Percentiles rank a stretch among this genome's conserved stretches.
Conservation (phyloP, 2,329 filamentous ascomycete species). For the Rutstroemia sp. region DNA sequence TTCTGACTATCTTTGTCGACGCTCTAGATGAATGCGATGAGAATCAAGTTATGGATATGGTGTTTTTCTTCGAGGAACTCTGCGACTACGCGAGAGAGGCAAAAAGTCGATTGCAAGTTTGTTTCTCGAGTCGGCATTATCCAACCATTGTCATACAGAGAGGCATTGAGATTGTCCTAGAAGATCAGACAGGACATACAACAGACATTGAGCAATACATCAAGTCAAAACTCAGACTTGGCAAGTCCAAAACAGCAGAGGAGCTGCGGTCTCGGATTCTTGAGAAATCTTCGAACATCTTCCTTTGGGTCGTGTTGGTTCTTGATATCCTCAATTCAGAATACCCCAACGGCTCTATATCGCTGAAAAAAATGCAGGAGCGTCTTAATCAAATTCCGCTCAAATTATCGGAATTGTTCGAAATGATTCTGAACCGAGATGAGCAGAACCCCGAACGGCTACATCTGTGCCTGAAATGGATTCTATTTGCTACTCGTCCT, state of each 20-base stretch:
- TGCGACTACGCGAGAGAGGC: constrained; percentile 10
- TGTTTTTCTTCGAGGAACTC: constrained; percentile 18
- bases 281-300: constrained; percentile 16
- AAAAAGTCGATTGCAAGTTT: constrained; percentile 17
- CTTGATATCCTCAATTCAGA: constrained; percentile 37
- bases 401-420: constrained; percentile 14
- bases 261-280: constrained; percentile 13
- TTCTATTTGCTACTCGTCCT: constrained; percentile 39
- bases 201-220: constrained; percentile 27
- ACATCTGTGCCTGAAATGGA: constrained; percentile 42
- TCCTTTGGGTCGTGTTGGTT: constrained; percentile 20
- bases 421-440: constrained; percentile 34
- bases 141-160: constrained; percentile 21
- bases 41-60: constrained; percentile 11
- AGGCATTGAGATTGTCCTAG: constrained; percentile 21
- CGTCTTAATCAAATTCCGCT: constrained; percentile 28
- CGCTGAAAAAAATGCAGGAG: constrained; percentile 29
- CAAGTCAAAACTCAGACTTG: constrained; percentile 18
- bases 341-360: constrained; percentile 24
- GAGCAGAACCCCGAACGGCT: constrained; percentile 34
- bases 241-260: constrained; percentile 11
- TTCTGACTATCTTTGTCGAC: constrained; percentile 29
- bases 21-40: constrained; percentile 23
- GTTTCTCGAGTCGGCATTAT: constrained; percentile 27
- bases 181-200: constrained; percentile 22